Evolutionary conservation across 345 rosid species (phyloP), one percentile per base, ranked within the genome.

Genomic region (Noccaea bulbosa): DNA sequence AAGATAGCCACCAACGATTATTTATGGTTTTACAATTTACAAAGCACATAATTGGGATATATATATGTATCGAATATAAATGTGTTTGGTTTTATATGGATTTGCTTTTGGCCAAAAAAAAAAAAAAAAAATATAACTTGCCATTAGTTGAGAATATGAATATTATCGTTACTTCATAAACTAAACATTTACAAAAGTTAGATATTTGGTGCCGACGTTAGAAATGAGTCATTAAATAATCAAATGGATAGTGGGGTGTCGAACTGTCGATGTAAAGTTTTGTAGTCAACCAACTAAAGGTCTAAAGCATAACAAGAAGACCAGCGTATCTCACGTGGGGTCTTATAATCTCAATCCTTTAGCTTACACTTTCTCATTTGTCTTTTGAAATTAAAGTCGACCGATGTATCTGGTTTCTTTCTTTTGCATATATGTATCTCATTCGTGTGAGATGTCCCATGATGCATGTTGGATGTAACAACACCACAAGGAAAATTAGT

Each of bases 261-360:
- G 49, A 59, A 12, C 34, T 59, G 49, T 40, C 35, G 49, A 59
- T 20, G 49, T 24, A 40, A 59, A 59, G 65, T 40, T 7, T 20
- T 59, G 22, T 59, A 24, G 65, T 59, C 65, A 40, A 59, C 64
- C 35, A 59, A 59, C 49, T 45, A 59, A 59, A 59, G 35, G 40
- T 40, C 49, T 45, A 59, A 59, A 59, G 35, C 43, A 39, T 39
- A 40, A 20, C 22, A 54, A 47, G 27, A 59, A 40, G 35, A 22
- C 14, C 35, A 59, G 22, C 63, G 22, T 22, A 59, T 59, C 65
- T 59, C 65, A 59, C 65, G 41, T 40, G 65, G 65, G 65, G 20
- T 20, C 65, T 59, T 40, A 7, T 40, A 59, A 59, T 59, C 64
- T 34, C 11, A 11, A 41, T 22, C 35, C 35, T 59, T 16, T 56